Conservation (phyloP, 2,329 filamentous ascomycete genomes). For the Fusarium denticulatum region DNA sequence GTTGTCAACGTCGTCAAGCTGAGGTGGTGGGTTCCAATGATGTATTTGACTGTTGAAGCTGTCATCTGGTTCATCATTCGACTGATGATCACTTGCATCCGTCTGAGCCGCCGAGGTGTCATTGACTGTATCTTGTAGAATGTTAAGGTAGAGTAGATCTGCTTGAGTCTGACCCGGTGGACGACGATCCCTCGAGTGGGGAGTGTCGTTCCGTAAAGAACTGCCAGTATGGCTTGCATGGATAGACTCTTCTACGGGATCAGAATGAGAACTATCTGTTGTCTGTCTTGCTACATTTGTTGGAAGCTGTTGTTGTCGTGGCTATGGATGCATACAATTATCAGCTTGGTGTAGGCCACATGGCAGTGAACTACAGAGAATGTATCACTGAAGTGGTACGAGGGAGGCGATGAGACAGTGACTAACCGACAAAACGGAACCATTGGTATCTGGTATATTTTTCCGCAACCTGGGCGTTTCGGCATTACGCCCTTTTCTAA, state of each 20-base stretch:
- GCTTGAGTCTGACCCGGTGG: not conserved
- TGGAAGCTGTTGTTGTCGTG: not conserved
- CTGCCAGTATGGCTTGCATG: not conserved
- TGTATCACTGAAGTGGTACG: not conserved
- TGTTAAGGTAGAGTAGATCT: conserved; percentile 27
- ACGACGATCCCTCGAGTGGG: not conserved
- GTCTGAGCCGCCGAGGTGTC: not conserved
- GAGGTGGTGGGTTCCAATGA: conserved; percentile 4
- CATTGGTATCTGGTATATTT: no score
- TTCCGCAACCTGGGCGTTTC: not conserved
- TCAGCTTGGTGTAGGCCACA: not conserved
- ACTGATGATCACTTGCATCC: not conserved
- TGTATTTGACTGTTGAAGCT: conserved; percentile 1
- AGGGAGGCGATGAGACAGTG: not conserved
- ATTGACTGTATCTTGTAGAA: conserved; percentile 20
- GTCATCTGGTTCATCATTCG: not conserved
- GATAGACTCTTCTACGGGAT: not conserved
- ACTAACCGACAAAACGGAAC: not conserved
- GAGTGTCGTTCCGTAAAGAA: not conserved
- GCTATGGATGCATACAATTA: not conserved
- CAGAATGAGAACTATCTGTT: not conserved
- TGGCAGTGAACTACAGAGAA: not conserved
- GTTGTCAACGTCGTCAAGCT: conserved; percentile 14
- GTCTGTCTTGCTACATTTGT: not conserved
- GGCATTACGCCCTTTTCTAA: not conserved